Conservation (phyloP, 768 basidiomycete species). For the Naganishia vishniacii region DNA sequence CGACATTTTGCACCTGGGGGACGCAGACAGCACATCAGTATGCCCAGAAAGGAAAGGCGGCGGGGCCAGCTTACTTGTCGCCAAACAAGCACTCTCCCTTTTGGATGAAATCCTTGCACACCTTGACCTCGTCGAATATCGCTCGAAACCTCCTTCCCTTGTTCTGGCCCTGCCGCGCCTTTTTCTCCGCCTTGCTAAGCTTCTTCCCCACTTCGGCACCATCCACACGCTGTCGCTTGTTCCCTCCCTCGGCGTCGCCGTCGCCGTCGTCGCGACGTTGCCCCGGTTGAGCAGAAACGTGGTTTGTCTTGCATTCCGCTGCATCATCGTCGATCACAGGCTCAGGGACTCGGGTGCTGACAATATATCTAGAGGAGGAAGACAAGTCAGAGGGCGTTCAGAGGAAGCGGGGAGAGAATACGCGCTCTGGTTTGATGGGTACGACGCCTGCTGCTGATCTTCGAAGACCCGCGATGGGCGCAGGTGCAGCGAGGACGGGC, state of each 20-base stretch:
- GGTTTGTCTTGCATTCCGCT: slow-evolving; percentile 35
- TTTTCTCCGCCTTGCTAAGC: slow-evolving; percentile 39
- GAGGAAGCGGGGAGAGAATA: slow-evolving; percentile 30
- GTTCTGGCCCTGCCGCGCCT: slow-evolving; percentile 60
- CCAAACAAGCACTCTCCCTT: slow-evolving; percentile 68
- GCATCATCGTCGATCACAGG: slow-evolving; percentile 36
- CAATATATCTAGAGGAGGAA: slow-evolving; percentile 24
- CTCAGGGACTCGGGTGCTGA: background rate
- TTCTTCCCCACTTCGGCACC: slow-evolving; percentile 3
- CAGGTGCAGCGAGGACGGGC: background rate
- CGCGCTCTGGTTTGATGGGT: slow-evolving; percentile 46
- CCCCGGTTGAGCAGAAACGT: slow-evolving; percentile 1
- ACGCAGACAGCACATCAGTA: background rate
- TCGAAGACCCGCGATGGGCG: slow-evolving; percentile 25
- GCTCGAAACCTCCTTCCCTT: slow-evolving; percentile 74
- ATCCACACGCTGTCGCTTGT: slow-evolving; percentile 33
- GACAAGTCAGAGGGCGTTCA: slow-evolving; percentile 24
- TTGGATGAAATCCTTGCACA: slow-evolving; percentile 75
- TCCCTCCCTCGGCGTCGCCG: slow-evolving; percentile 9
- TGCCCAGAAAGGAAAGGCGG: slow-evolving; percentile 44
- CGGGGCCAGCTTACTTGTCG: slow-evolving; percentile 49
- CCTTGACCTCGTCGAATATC: slow-evolving; percentile 68
- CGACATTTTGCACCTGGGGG: slow-evolving; percentile 64
- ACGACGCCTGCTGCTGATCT: slow-evolving; percentile 33
- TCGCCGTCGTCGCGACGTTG: slow-evolving; percentile 1